These are phyloP conservation scores for Diutina mesorugosa DNA, from an alignment of 1,139 yeast genomes.

Conservation along the genomic window DNA sequence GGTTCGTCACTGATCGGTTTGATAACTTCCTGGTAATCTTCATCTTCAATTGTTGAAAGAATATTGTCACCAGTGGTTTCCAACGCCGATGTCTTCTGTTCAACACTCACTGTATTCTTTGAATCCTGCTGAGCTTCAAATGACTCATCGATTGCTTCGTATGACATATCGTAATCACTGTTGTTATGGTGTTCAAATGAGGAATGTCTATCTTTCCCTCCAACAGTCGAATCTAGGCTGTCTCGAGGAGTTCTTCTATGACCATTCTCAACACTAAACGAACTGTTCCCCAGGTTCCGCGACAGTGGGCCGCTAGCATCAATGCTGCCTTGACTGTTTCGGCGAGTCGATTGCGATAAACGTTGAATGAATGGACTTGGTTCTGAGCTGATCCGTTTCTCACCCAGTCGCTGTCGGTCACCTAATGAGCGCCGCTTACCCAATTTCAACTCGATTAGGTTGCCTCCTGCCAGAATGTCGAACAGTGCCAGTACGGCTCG, in stretches of 20 bases:
- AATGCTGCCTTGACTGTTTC: neutral
- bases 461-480: neutral
- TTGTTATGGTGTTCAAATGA: neutral
- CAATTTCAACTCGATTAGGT: neutral
- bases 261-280: neutral
- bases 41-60: neutral
- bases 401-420: slow-evolving; percentile 1
- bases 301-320: neutral
- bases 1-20: neutral
- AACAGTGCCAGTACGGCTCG: neutral
- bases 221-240: neutral
- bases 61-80: no score
- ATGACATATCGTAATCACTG: neutral
- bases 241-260: neutral
- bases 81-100: neutral
- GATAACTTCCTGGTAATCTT: neutral
- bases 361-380: neutral
- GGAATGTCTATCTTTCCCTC: neutral
- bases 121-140: neutral
- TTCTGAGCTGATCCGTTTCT: neutral
- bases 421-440: neutral
- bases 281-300: neutral
- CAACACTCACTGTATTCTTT: neutral
- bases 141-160: neutral
- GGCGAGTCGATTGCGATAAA: neutral